These are phyloP conservation scores for Pichia thaimueangensis DNA, from an alignment of 805 yeast species.

Conservation along the genomic window DNA sequence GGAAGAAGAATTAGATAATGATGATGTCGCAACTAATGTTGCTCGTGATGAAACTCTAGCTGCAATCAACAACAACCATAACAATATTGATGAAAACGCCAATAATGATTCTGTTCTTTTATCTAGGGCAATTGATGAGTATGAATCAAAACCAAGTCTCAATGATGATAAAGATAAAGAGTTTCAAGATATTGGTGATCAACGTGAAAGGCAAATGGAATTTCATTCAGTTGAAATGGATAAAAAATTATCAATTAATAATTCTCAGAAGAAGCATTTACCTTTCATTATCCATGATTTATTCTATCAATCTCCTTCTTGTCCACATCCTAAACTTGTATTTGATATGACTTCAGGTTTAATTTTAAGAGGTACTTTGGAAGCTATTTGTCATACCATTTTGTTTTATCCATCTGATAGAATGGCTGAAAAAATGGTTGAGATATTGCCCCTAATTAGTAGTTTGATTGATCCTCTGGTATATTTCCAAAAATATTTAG, in stretches of 20 bases:
- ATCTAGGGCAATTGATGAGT: conserved; percentile 5
- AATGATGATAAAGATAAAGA: background rate
- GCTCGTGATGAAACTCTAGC: background rate
- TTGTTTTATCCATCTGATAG: conserved; percentile 42
- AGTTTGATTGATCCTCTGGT: conserved; percentile 39
- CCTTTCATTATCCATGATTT: conserved; percentile 7
- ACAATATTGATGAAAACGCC: background rate
- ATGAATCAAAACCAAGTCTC: background rate
- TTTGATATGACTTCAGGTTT: conserved; percentile 41
- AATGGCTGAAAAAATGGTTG: conserved; percentile 37
- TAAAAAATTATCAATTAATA: background rate
- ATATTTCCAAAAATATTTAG: conserved; percentile 31
- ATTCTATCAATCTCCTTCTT: conserved; percentile 30
- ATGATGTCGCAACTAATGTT: background rate
- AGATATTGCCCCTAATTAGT: conserved; percentile 50
- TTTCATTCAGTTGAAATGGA: background rate
- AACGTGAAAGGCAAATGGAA: no score
- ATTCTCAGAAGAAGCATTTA: background rate
- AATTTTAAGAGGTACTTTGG: conserved; percentile 51
- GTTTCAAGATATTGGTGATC: no score
- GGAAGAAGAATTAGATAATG: background rate
- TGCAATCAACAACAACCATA: no score
- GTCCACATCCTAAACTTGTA: conserved; percentile 58
- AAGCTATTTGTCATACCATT: conserved; percentile 71
- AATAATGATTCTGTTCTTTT: conserved; percentile 4